Evolutionary conservation across 2,329 filamentous ascomycete genomes (phyloP), one percentile per base, ranked within the genome.

Genomic region (Lizonia empirigonia): DNA sequence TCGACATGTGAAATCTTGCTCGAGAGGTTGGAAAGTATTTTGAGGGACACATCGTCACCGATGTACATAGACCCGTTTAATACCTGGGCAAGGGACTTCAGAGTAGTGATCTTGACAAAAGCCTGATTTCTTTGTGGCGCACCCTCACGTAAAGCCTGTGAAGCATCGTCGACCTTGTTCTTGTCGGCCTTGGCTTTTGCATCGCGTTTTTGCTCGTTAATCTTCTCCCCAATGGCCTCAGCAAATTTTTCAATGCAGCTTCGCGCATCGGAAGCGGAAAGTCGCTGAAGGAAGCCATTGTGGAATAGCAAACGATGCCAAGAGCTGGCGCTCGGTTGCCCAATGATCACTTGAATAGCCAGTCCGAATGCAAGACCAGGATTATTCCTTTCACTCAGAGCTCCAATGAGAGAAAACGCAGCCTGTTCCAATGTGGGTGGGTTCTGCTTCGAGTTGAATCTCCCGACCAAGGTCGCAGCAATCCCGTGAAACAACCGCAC

Each of bases 51-150:
- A 0, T 60, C 45, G 13, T 69, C 58, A 5, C 68, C 64, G 8
- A 77, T 60, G 27, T 71, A 74, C 0, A 66, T 54, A 0, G 71
- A 59, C 8, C 64, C 55, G 5, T 68, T 50, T 13, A 78, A 58
- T 3, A 77, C 44, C 50, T 77, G 69, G 1, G 74, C 73, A 1
- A 78, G 64, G 33, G 73, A 63, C 41, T 78, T 78, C 36, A 76
- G 65, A 1, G 76, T 78, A 0, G 74, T 77, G 4, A 77, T 59
- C 45, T 78, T 78, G 37, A 77, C 55, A 13, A 58, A 50, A 0
- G 66, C 50, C 19, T 44, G n/a, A 4, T 40, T 20, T 13, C 46
- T 18, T 7, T 16, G 10, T 24, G 34, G 39, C 27, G 3, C 40
- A 30, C 15, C 61, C 24, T 10, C 34, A 6, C 23, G 29, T 10